Base-by-base conservation (phyloP, 768 basidiomycete species). In the Suillus sp. region DNA sequence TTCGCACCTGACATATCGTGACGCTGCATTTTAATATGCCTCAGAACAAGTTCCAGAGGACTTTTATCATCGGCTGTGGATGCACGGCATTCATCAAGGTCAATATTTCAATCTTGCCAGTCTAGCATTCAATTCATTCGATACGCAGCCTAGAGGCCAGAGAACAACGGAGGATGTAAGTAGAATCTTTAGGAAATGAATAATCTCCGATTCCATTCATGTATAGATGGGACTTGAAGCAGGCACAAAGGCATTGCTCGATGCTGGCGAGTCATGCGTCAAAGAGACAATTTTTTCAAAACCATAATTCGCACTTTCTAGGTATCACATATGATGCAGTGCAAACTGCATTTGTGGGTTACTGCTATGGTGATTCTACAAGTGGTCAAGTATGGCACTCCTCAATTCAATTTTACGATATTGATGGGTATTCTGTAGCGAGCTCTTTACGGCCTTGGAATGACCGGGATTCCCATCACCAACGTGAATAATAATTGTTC, bases 401-500 rank as follows among this genome's bases (percentile, higher is more conserved):
- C 11, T 30, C 34, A 40, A 51, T 48, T 35, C 38, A 9, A 11
- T 34, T 25, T 58, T 51, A 45, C 6, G 35, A 16, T 34, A 40
- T 54, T 47, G 61, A 54, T 63, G 34, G 48, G 16, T 55, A n/a
- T n/a, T n/a, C n/a, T n/a, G 1, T 70, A 94, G 86, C 82, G 92
- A 18, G 86, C 91, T 8, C 78, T 95, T 22, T 95, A 94, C 76
- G 88, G 87, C 71, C 86, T 94, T 47, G 93, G 93, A 22, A 81
- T 94, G 73, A 94, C 92, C 0, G 81, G 86, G 38, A 93, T 95
- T 63, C 92, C 93, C 0, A 88, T 95, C 69, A 83, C 89, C 57
- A 95, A 94, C 68, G 90, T 94, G 48, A 93, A 92, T 79, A 94
- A 94, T 76, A 92, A 92, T 74, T 93, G 92, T 69, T 88, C 92